These are phyloP conservation scores for Fagus sylvatica DNA, from an alignment of 306 rosid genomes.

Conservation along the genomic window DNA sequence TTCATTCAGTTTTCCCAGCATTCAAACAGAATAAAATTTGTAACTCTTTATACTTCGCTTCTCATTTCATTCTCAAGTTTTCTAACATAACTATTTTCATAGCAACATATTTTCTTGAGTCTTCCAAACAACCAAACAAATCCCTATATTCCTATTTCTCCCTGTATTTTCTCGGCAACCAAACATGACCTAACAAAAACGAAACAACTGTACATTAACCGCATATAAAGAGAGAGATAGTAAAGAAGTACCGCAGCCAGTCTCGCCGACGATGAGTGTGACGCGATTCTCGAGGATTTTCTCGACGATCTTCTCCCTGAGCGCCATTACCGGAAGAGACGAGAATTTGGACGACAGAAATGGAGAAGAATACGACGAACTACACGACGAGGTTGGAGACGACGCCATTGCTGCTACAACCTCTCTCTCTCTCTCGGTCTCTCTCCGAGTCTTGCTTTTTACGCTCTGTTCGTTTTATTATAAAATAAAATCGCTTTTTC, in stretches of 20 bases:
- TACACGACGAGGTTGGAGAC: constrained; percentile 29
- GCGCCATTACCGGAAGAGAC: constrained; percentile 61
- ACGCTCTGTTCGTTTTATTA: too few species aligned
- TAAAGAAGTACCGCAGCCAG: constrained; percentile 71
- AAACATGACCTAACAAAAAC: background rate
- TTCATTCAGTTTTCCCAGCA: background rate
- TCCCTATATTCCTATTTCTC: background rate
- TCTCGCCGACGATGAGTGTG: constrained; percentile 82
- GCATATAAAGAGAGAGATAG: background rate
- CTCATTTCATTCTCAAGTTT: background rate
- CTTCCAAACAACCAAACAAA: background rate
- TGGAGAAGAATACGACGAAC: constrained; percentile 31
- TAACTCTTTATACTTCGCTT: too few species aligned
- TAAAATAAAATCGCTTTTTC: background rate
- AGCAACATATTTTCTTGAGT: background rate
- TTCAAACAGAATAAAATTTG: background rate
- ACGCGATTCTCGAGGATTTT: constrained; percentile 78
- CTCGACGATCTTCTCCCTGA: constrained; percentile 67
- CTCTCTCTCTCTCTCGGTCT: constrained; percentile 11
- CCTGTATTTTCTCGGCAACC: constrained; percentile 1
- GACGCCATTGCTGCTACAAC: constrained; percentile 52
- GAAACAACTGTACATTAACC: too few species aligned
- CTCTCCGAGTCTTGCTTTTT: too few species aligned
- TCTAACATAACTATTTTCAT: too few species aligned
- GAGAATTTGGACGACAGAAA: constrained; percentile 41